Evolutionary conservation across 2,329 filamentous ascomycete species (phyloP), one percentile per base, ranked within the genome.

Genomic region (Dactylonectria macrodidyma): DNA sequence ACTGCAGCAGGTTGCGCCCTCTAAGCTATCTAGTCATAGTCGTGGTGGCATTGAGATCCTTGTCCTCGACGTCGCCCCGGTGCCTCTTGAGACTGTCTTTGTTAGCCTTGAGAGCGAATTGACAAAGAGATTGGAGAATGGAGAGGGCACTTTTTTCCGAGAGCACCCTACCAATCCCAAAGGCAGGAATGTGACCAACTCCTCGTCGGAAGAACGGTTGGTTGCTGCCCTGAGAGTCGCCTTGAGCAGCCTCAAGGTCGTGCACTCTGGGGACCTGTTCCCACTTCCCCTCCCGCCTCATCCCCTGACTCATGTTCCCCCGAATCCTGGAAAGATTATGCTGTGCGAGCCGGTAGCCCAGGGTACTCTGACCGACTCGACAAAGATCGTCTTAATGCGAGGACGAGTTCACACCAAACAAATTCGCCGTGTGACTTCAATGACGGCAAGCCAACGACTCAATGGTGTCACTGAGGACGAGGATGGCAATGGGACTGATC

Each of bases 311-410:
- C 94, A 97, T 81, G 89, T 93, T 19, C 90, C 93, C 26, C 89
- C 94, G 14, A 93, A 94, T 48, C 94, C 95, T 0, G 96, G 94
- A 48, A 95, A 92, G 81, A 93, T 98, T 68, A 91, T 93, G 55
- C 90, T 97, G n/a, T 98, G 95, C 78, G 96, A 99, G 79, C 96
- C 96, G 9, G 95, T 98, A 16, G 90, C 93, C 6, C 96, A 99
- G 81, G 96, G 96, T 9, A 81, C 96, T 5, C 79, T 99, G 54
- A 87, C 91, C 9, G 87, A 93, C 1, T 88, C 85, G 12, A 99
- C 95, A 16, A 95, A 93, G 75, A 94, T 99, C 65, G 91, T 99
- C 26, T 86, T 98, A 24, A 91, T 93, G 55, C 88, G 88, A 30
- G 88, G 90, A 5, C 88, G 86, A 73, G 86, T 84, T 26, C 88